Base-by-base conservation (phyloP, 2,329 filamentous ascomycete species). In the Phaeoacremonium minimum region DNA sequence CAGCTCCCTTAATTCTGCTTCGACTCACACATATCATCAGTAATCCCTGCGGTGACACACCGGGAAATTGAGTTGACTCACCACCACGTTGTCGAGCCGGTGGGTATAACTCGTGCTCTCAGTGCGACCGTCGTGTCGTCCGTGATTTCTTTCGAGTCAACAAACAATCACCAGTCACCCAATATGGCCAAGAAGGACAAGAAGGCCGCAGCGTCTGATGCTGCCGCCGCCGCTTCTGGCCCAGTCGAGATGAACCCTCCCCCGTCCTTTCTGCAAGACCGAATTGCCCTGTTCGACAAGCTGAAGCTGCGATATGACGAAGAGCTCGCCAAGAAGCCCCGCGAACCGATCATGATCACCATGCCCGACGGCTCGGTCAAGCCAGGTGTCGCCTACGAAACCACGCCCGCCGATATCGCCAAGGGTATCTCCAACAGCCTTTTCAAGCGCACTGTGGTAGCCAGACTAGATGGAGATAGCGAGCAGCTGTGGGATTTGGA, bases 401-500 rank as follows among this genome's bases (percentile, higher is more conserved):
- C 89, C 48, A 94, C 89, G 13, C 93, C 93, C 6, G 83, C 74
- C 30, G 74, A 83, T 52, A 82, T 95, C 62, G 79, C 80, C 45
- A 85, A 78, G 64, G 77, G 73, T 53, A 95, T 90, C 61, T 89
- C 73, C 65, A 96, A 85, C 77, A 93, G 80, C 57, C 76, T 85
- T 52, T 86, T 79, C 67, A 88, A 88, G 73, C 86, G 83, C 67
- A 90, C 82, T 31, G 87, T 98, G 42, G 84, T 98, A 53, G 83
- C 91, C 30, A 81, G 81, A 55, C 76, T 97, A 26, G 83, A 97
- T 52, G 87, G 85, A 37, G 73, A 80, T 53, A 55, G 61, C 38
- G 64, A 71, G 39, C 75, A 87, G 55, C 71, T 97, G 9, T 98
- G 91, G 93, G 93, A 98, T 66, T 68, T 98, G 47, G 87, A 91